Percentiles rank a stretch among this genome's conserved stretches.
Evolutionary conservation across 2,329 filamentous ascomycete species (phyloP).

Genomic region (Ceratocystis albifundus): DNA sequence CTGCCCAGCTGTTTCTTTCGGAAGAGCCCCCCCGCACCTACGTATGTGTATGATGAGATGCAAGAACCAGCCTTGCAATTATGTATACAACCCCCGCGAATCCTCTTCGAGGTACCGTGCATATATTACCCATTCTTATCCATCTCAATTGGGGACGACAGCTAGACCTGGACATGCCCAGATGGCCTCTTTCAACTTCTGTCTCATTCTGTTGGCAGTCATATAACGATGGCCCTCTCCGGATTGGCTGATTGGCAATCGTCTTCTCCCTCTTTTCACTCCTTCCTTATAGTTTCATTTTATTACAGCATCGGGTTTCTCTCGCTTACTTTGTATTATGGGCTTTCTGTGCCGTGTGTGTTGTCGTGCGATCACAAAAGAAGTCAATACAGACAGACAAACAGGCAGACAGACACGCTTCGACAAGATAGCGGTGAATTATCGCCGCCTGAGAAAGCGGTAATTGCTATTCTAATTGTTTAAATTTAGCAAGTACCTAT

Average conservation of each 20-base stretch:
- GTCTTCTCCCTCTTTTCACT: too few relatives aligned
- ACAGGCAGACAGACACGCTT: neutral
- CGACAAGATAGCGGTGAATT: neutral
- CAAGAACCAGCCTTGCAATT: neutral
- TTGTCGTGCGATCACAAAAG: neutral
- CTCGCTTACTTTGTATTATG: too few relatives aligned
- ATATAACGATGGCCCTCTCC: too few relatives aligned
- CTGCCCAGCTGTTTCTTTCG: neutral
- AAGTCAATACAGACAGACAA: neutral
- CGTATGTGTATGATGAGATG: neutral
- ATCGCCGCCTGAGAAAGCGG: neutral
- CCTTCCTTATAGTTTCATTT: too few relatives aligned
- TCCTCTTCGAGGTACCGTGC: neutral
- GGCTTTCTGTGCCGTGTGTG: too few relatives aligned
- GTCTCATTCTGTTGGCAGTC: neutral
- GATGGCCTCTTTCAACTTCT: neutral
- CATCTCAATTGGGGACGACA: neutral
- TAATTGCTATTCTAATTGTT: neutral
- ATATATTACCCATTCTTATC: neutral
- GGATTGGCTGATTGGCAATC: too few relatives aligned
- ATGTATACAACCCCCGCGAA: neutral
- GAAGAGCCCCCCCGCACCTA: neutral
- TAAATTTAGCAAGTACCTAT: neutral
- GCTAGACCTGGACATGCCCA: neutral
- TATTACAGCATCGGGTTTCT: too few relatives aligned